Evolutionary conservation across 2,329 filamentous ascomycete genomes (phyloP).

Genomic region (Colletotrichum aenigma): DNA sequence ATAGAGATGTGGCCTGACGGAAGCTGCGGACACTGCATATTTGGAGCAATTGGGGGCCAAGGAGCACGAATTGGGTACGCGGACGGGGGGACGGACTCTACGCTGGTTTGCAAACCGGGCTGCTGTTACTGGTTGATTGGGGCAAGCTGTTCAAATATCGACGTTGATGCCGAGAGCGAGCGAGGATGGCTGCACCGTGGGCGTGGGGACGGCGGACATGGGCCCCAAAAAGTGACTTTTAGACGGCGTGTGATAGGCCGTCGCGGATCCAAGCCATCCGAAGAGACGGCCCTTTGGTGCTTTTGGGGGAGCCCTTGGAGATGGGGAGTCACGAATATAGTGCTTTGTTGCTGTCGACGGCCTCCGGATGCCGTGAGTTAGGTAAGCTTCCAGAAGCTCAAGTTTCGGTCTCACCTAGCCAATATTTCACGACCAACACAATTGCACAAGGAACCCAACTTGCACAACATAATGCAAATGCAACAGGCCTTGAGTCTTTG

Average conservation of each 20-base stretch:
- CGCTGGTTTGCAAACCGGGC: background rate
- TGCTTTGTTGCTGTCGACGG: background rate
- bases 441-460: background rate
- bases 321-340: background rate
- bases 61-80: background rate
- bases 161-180: conserved; percentile 9
- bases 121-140: background rate
- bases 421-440: background rate
- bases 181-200: background rate
- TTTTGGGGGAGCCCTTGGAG: background rate
- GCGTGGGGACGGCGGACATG: background rate
- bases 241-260: conserved; percentile 10
- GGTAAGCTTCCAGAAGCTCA: conserved; percentile 5
- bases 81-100: background rate
- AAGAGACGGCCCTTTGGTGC: background rate
- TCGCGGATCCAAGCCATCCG: conserved; percentile 14
- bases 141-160: background rate
- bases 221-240: conserved; percentile 11
- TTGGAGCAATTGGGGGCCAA: background rate
- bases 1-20: background rate
- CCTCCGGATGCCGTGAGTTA: background rate
- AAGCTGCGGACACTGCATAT: background rate
- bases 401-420: background rate
- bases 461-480: background rate
- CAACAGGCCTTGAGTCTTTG: background rate